Evolutionary conservation across 345 rosid genomes (phyloP).

Genomic region (Aethionema arabicum): DNA sequence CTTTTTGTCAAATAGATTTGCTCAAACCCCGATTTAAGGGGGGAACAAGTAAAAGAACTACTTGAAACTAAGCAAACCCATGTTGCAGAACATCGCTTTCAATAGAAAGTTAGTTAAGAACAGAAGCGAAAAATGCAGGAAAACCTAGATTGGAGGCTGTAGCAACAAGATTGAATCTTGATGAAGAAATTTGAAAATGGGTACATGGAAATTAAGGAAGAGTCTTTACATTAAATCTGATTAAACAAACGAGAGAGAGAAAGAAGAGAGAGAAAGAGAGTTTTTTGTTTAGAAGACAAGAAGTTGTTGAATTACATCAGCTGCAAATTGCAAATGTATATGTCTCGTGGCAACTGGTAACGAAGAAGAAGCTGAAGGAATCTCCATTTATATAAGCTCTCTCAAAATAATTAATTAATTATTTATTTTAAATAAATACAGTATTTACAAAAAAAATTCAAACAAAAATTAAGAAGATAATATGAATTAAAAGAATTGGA

Average conservation of each 20-base stretch:
- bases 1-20: slow-evolving; percentile 4
- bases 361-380: slow-evolving; percentile 26
- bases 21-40: slow-evolving; percentile 29
- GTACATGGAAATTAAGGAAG: slow-evolving; percentile 13
- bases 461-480: too few relatives aligned
- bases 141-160: slow-evolving; percentile 8
- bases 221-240: background rate
- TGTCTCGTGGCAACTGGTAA: slow-evolving; percentile 37
- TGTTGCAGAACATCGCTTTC: slow-evolving; percentile 27
- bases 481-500: too few relatives aligned
- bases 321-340: slow-evolving; percentile 12
- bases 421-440: background rate
- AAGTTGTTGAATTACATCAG: slow-evolving; percentile 32
- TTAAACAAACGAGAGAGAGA: too few relatives aligned
- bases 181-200: slow-evolving; percentile 9
- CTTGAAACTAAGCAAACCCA: slow-evolving; percentile 31
- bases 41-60: slow-evolving; percentile 14
- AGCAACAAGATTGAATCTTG: slow-evolving; percentile 18
- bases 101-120: slow-evolving; percentile 16
- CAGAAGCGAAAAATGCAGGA: slow-evolving; percentile 28
- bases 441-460: too few relatives aligned
- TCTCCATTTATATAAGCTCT: slow-evolving; percentile 36
- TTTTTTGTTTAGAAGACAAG: slow-evolving; percentile 4
- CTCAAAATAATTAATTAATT: background rate
- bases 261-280: background rate